Evolutionary conservation across 2,329 filamentous ascomycete species (phyloP).

Genomic region (Daldinia sp.): DNA sequence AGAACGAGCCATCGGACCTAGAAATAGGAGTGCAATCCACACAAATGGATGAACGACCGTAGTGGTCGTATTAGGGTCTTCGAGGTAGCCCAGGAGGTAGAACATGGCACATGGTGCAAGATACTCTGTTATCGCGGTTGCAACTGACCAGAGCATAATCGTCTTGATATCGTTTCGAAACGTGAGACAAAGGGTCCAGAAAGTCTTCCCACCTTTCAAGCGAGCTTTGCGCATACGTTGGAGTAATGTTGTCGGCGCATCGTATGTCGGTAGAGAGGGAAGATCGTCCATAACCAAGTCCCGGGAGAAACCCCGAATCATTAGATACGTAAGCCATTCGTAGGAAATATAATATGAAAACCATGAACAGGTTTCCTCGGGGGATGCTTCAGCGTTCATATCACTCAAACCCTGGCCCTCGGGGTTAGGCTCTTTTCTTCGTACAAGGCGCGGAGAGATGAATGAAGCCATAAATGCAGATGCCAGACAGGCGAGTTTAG

Average conservation of each 20-base stretch:
- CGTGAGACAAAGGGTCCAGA: constrained; percentile 14
- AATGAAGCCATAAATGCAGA: constrained; percentile 26
- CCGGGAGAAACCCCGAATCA: constrained; percentile 13
- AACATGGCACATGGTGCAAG: constrained; percentile 17
- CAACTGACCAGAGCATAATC: constrained; percentile 17
- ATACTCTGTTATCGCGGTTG: constrained; percentile 19
- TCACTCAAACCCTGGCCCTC: constrained; percentile 35
- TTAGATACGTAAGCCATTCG: constrained; percentile 24
- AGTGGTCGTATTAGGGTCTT: constrained; percentile 6
- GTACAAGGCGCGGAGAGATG: constrained; percentile 29
- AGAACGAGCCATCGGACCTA: constrained; percentile 43
- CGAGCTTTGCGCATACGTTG: constrained; percentile 18
- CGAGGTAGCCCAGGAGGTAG: constrained; percentile 21
- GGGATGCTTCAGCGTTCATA: constrained; percentile 33
- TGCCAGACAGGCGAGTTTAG: constrained; percentile 33
- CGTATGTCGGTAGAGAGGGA: constrained; percentile 15
- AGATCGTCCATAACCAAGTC: constrained; percentile 21
- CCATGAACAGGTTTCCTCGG: constrained; percentile 24
- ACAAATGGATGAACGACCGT: constrained; percentile 17
- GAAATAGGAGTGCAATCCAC: constrained; percentile 17
- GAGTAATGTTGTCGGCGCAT: constrained; percentile 16
- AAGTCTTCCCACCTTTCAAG: constrained; percentile 8
- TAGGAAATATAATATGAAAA: constrained; percentile 25
- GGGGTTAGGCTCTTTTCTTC: constrained; percentile 29
- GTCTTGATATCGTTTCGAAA: constrained; percentile 15